phyloP scores from a whole-genome alignment of 768 basidiomycete genomes.

The Serendipita sp. region DNA sequence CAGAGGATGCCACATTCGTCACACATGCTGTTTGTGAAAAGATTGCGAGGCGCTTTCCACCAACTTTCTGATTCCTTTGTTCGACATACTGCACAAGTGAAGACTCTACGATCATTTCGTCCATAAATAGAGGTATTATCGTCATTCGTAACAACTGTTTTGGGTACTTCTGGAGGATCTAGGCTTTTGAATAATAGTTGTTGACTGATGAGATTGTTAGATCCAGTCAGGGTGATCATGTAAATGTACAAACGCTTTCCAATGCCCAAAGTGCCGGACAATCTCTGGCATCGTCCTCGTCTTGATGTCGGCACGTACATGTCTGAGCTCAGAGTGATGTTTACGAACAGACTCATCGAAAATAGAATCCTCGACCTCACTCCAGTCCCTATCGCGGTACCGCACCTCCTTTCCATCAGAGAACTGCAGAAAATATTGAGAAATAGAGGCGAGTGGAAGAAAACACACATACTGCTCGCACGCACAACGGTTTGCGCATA shows the following conservation, averaged over 20 bases:
- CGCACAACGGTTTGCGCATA: conserved; percentile 39
- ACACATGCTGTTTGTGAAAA: conserved; percentile 64
- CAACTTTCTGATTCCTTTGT: conserved; percentile 63
- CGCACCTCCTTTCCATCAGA: conserved; percentile 29
- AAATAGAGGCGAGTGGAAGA: neutral
- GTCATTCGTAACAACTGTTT: conserved; percentile 25
- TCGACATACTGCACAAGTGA: conserved; percentile 67
- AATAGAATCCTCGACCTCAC: conserved; percentile 44
- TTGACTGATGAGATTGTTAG: conserved; percentile 14
- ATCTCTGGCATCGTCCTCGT: conserved; percentile 58
- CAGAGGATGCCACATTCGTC: conserved; percentile 76
- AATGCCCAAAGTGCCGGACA: conserved; percentile 68
- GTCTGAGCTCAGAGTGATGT: conserved; percentile 68
- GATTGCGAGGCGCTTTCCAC: conserved; percentile 87
- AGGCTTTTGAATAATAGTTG: neutral
- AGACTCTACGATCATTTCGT: conserved; percentile 34
- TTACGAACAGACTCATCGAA: conserved; percentile 60
- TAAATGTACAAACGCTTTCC: conserved; percentile 51
- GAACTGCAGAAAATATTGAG: neutral
- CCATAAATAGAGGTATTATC: conserved; percentile 66
- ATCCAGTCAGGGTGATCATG: conserved; percentile 29
- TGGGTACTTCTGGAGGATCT: neutral
- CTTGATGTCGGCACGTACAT: conserved; percentile 56
- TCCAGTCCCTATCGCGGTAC: conserved; percentile 59
- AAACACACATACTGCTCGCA: conserved; percentile 40